Evolutionary conservation across 768 basidiomycete genomes (phyloP).

Genomic region (Rhizopogon vulgaris): DNA sequence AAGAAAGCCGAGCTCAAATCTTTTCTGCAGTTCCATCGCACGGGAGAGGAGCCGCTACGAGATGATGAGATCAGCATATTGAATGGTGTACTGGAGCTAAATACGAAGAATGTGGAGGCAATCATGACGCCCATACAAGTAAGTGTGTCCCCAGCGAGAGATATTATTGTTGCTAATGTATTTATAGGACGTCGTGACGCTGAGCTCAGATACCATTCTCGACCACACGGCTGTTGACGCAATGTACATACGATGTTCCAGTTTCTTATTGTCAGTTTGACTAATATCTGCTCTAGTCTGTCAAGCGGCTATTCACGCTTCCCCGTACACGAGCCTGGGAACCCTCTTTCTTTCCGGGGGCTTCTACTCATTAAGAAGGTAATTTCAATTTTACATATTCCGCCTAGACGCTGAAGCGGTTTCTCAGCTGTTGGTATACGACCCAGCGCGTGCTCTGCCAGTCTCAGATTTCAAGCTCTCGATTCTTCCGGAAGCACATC

Average conservation of each 20-base stretch:
- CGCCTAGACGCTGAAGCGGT: constrained; percentile 3
- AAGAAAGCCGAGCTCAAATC: constrained; percentile 79
- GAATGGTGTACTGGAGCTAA: constrained; percentile 75
- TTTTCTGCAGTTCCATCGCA: constrained; percentile 75
- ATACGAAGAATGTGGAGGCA: constrained; percentile 64
- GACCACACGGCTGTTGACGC: constrained; percentile 75
- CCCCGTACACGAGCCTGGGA: constrained; percentile 73
- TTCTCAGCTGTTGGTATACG: constrained; percentile 75
- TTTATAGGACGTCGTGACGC: constrained; percentile 70
- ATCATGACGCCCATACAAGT: constrained; percentile 84
- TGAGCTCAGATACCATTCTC: constrained; percentile 71
- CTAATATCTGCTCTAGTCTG: constrained; percentile 34
- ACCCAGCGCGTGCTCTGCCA: constrained; percentile 71
- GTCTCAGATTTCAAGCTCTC: constrained; percentile 73
- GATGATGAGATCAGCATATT: constrained; percentile 81
- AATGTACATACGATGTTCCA: constrained; percentile 40
- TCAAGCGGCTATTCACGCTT: constrained; percentile 89
- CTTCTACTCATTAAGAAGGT: constrained; percentile 83
- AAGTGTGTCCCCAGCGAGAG: not conserved
- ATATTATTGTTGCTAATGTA: constrained; percentile 10
- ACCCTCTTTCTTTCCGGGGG: constrained; percentile 69
- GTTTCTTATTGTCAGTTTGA: not conserved
- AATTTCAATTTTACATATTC: constrained; percentile 5
- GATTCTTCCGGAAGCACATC: constrained; percentile 84
- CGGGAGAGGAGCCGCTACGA: constrained; percentile 65